Evolutionary conservation across 2,329 filamentous ascomycete genomes (phyloP), one percentile per base, ranked within the genome.

Genomic region (Xylaria digitata): DNA sequence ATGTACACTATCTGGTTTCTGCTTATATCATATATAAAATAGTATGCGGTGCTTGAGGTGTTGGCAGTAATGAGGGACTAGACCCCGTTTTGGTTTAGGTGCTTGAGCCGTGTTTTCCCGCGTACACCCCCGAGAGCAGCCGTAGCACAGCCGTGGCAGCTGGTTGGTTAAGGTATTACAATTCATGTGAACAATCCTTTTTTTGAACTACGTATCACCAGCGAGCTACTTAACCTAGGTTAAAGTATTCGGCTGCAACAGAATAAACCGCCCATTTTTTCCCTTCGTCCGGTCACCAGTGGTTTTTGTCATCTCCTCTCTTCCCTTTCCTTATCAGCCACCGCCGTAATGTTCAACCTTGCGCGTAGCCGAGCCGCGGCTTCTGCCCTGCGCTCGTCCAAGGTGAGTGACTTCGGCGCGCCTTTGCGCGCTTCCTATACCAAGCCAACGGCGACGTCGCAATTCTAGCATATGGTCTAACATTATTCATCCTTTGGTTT

Each of bases 291-390:
- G 43, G 19, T 43, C 45, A 40, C 50, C 17, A 53, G 52, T 63
- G 37, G 42, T 49, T 56, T 40, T 40, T 40, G 11, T 40, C 26
- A 13, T 55, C 53, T 50, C 43, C 21, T 50, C 40, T 37, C 43
- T 56, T 23, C 30, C 56, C 54, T 42, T 63, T 53, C 48, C 49
- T 50, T 52, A 26, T 37, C 40, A 53, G 50, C 52, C 40, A 52
- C 55, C 54, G 66, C 71, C 80, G 87, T 76, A 77, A 97, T 97
- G 94, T 96, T 94, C 86, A 96, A 91, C 83, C 84, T 97, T 80
- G 91, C 91, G 80, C 90, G 93, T 84, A 91, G 88, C 84, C 88
- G 91, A 82, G 90, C 91, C 80, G 84, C 95, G 84, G 89, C 91
- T 80, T 89, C 92, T 83, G 92, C 91, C 82, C 82, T 96, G 81